These are phyloP conservation scores for Rubroboletus pulcherrimus DNA, from an alignment of 768 basidiomycete genomes.

Conservation along the genomic window DNA sequence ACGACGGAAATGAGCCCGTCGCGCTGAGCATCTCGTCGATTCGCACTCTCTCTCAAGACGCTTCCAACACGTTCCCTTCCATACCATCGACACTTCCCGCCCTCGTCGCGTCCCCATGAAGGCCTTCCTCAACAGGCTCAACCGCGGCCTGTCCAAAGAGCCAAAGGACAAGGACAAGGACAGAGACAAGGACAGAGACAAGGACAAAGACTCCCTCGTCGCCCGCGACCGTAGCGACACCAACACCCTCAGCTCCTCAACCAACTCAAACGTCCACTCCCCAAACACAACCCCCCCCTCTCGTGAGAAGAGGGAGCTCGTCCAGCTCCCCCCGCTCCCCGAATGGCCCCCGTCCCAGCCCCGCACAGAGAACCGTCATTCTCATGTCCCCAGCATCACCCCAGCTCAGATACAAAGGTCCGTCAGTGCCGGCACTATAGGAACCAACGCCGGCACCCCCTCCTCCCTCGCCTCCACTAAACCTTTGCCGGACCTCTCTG, in stretches of 20 bases:
- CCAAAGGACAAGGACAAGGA: constrained; percentile 60
- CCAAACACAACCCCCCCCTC: constrained; percentile 25
- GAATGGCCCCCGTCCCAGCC: constrained; percentile 57
- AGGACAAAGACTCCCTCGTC: constrained; percentile 28
- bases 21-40: constrained; percentile 9
- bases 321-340: constrained; percentile 54
- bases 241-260: constrained; percentile 29
- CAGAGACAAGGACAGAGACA: constrained; percentile 32
- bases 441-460: constrained; percentile 40
- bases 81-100: too few relatives aligned
- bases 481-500: constrained; percentile 65
- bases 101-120: constrained; percentile 51
- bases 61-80: background rate
- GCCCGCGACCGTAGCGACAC: constrained; percentile 32
- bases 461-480: constrained; percentile 54
- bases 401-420: constrained; percentile 30
- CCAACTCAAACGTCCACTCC: constrained; percentile 23
- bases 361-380: constrained; percentile 20
- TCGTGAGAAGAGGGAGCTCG: constrained; percentile 57
- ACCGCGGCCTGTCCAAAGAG: constrained; percentile 53
- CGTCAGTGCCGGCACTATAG: constrained; percentile 25
- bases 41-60: constrained; percentile 3
- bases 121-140: constrained; percentile 77
- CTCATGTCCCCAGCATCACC: constrained; percentile 8
- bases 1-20: constrained; percentile 22